Evolutionary conservation across 2,329 filamentous ascomycete genomes (phyloP), one percentile per base, ranked within the genome.

Genomic region (Apiospora rasikravindrae): DNA sequence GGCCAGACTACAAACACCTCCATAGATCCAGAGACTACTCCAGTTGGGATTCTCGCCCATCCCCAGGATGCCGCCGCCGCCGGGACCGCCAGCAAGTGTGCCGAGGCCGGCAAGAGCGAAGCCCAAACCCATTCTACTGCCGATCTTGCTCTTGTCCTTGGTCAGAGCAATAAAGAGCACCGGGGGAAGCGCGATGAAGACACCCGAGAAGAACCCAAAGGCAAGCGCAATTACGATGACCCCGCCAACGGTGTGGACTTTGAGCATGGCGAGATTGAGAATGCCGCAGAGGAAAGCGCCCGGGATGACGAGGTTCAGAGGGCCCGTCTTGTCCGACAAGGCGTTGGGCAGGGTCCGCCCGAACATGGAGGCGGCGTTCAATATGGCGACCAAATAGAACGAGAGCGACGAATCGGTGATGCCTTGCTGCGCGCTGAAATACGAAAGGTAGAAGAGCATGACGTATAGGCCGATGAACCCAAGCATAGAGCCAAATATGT

Each of bases 81-180:
- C 92, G 0, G 92, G 92, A 66, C 86, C 89, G 0, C 92, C 91
- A 0, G 89, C 90, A 69, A 95, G 82, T 1, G 90, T 91, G 4
- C 90, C 92, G 44, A 94, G 82, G 1, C 89, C 86, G 71, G 90
- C 85, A 67, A 91, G 79, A 22, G 89, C 87, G 78, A 92, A 93
- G 37, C 89, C 85, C 0, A 88, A 86, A 0, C 93, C 93, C 2
- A 87, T 90, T 7, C 93, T 86, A 1, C 91, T 87, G 19, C 93
- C 93, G 45, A 95, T 91, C 79, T 93, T 87, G 26, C 88, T 85
- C 49, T 94, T 87, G 66, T 47, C 44, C 1, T 89, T 91, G 73
- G 94, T 92, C 77, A 94, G 91, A 1, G 91, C 91, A 29, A 95
- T 84, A 19, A 93, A 83, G 22, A 69, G 44, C 0, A 91, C 87